Evolutionary conservation across 352 stramenopile genomes (phyloP), one percentile per base, ranked within the genome.

Genomic region (Pythium pyrilobum): DNA sequence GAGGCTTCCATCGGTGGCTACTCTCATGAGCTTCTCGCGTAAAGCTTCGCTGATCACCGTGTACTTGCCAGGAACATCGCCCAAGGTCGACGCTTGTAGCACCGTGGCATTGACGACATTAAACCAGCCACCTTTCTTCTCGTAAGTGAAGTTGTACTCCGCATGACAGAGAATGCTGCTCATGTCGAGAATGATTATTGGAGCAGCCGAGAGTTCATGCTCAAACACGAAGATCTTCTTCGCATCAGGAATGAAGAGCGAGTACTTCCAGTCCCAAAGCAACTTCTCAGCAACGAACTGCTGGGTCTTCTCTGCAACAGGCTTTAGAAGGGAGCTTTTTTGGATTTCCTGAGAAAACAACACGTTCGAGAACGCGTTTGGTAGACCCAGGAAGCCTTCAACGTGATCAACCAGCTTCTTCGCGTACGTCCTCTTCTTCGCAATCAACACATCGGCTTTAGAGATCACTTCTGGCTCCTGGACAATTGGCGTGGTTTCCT

Each of bases 191-290:
- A 81, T 72, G 25, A 74, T 58, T 18, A 67, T 62, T 13, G 79
- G 76, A 7, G 25, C 36, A 4, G 52, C 64, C 1, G 74, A 72
- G 11, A 63, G 64, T 39, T 78, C 71, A 10, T 54, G 53, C 13
- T 86, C 72, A 46, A 87, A 89, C n/a, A 89, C 58, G 56, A 87
- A 89, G 21, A 89, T 49, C 16, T 64, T 66, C 44, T 70, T 77
- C 32, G 65, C 53, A 18, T 25, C 51, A 0, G 76, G 76, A 8
- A 87, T 52, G 27, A 89, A 85, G 4, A 89, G 48, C 13, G 66
- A 83, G 52, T 87, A 89, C 33, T 85, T 85, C 79, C 72, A 89
- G 41, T 85, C 56, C 66, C 75, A 89, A 10, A 87, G 55, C n/a
- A 73, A 5, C 29, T 69, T 39, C 37, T 80, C 59, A 8, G 71